These are phyloP conservation scores for Stagonosporopsis tanaceti DNA, from an alignment of 2,329 filamentous ascomycete genomes.

Conservation along the genomic window DNA sequence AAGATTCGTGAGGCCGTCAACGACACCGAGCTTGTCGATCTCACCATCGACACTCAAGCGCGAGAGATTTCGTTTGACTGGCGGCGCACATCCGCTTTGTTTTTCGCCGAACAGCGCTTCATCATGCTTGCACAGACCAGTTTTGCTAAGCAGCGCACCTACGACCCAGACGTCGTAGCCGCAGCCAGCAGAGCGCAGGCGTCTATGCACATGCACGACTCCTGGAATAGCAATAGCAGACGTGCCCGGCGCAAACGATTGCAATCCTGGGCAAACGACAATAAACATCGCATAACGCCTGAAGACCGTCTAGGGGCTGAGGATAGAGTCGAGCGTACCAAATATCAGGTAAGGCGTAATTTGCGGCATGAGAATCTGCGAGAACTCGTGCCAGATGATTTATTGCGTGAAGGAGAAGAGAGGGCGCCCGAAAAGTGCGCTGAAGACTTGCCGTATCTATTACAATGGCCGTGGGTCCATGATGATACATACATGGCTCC, in stretches of 20 bases:
- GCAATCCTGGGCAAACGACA: conserved; percentile 20
- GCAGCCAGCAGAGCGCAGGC: conserved; percentile 5
- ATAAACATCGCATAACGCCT: conserved; percentile 25
- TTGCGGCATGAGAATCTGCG: conserved; percentile 19
- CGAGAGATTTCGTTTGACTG: conserved; percentile 30
- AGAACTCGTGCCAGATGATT: neutral
- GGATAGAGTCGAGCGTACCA: conserved; percentile 11
- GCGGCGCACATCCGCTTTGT: conserved; percentile 22
- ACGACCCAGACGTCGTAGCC: conserved; percentile 21
- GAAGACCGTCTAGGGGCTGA: conserved; percentile 25
- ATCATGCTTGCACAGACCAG: conserved; percentile 5
- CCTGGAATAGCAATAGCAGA: conserved; percentile 7
- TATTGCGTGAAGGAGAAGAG: conserved; percentile 9
- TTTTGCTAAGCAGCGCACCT: conserved; percentile 3
- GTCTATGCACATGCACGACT: conserved; percentile 5
- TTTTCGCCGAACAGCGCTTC: conserved; percentile 28
- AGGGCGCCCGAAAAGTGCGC: conserved; percentile 24
- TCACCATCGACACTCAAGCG: conserved; percentile 23
- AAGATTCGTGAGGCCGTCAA: conserved; percentile 22
- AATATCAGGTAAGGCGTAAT: conserved; percentile 8
- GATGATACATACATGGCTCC: conserved; percentile 16
- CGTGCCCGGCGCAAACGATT: conserved; percentile 28
- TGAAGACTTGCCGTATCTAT: conserved; percentile 23
- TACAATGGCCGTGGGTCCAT: conserved; percentile 24
- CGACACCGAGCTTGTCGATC: conserved; percentile 28